Evolutionary conservation across 495 filamentous ascomycete genomes (phyloP).

Genomic region (Beverwykella pulmonaria): DNA sequence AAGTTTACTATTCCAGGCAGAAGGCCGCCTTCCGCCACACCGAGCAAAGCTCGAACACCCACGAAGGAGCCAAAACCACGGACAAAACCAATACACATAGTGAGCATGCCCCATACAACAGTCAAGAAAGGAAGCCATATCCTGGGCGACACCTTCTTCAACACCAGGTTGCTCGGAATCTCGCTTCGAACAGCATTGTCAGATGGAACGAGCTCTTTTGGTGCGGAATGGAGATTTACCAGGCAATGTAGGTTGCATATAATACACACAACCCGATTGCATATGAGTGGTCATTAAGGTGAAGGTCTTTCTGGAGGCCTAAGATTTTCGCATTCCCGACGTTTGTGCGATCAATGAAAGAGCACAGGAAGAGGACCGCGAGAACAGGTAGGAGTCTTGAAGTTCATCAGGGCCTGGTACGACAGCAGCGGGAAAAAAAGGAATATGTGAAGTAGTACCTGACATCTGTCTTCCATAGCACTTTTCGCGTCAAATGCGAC

Average conservation of each 20-base stretch:
- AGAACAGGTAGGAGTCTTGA: conserved; percentile 48
- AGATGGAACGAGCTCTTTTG: neutral
- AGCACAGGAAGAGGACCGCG: conserved; percentile 54
- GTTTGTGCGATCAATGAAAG: conserved; percentile 39
- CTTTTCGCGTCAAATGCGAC: conserved; percentile 43
- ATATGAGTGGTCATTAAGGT: conserved; percentile 34
- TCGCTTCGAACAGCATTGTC: conserved; percentile 4
- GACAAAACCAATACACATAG: conserved; percentile 39
- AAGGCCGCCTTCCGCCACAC: conserved; percentile 54
- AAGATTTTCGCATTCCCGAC: conserved; percentile 38
- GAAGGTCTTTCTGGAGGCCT: conserved; percentile 21
- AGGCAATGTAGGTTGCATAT: conserved; percentile 58
- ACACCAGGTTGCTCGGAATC: conserved; percentile 38
- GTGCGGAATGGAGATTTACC: conserved; percentile 16
- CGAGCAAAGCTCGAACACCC: conserved; percentile 31
- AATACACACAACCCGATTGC: conserved; percentile 50
- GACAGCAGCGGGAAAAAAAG: neutral
- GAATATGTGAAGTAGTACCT: conserved; percentile 44
- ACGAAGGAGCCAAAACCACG: conserved; percentile 26
- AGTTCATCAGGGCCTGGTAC: neutral
- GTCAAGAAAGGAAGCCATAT: conserved; percentile 25
- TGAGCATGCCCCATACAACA: conserved; percentile 31
- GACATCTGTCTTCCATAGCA: conserved; percentile 59
- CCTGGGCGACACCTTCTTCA: conserved; percentile 42
- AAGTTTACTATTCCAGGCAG: conserved; percentile 52